Percentiles rank a stretch among this genome's conserved stretches.
phyloP scores from a whole-genome alignment of 371 early-diverging fungal species.

The Mortierella sp. region DNA sequence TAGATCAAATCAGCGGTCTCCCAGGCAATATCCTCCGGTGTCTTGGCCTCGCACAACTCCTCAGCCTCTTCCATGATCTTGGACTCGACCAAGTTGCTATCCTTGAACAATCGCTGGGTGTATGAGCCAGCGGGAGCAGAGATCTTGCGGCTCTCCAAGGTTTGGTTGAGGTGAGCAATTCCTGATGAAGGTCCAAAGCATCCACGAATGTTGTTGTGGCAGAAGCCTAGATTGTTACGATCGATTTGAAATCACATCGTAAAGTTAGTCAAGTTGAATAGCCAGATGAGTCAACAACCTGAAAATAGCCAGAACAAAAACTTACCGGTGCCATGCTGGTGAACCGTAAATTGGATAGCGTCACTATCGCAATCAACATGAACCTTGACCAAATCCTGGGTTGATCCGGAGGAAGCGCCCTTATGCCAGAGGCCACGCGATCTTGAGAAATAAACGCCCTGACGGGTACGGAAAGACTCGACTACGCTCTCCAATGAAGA shows the following conservation, averaged over 20 bases:
- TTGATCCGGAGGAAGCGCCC: conserved; percentile 93
- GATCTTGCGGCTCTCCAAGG: conserved; percentile 74
- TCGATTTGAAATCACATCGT: background rate
- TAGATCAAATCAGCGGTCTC: conserved; percentile 98
- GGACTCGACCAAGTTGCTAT: conserved; percentile 82
- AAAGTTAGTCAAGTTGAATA: background rate
- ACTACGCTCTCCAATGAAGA: conserved; percentile 86
- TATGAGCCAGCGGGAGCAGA: conserved; percentile 91
- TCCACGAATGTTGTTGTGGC: conserved; percentile 91
- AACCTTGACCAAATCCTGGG: conserved; percentile 84
- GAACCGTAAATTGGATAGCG: conserved; percentile 88
- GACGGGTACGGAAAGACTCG: conserved; percentile 81
- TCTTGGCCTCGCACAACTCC: conserved; percentile 88
- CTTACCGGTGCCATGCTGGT: conserved; percentile 87
- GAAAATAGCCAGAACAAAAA: no score
- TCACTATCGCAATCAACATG: conserved; percentile 94
- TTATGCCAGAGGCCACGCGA: conserved; percentile 96
- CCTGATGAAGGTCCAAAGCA: conserved; percentile 92
- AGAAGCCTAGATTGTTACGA: conserved; percentile 79
- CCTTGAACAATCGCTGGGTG: conserved; percentile 90
- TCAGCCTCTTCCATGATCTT: conserved; percentile 98
- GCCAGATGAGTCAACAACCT: background rate
- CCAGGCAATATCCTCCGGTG: conserved; percentile 87
- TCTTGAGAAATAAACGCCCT: conserved; percentile 95
- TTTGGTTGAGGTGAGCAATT: conserved; percentile 76